Evolutionary conservation across 2,329 filamentous ascomycete species (phyloP), one percentile per base, ranked within the genome.

Genomic region (Coniella vitis): DNA sequence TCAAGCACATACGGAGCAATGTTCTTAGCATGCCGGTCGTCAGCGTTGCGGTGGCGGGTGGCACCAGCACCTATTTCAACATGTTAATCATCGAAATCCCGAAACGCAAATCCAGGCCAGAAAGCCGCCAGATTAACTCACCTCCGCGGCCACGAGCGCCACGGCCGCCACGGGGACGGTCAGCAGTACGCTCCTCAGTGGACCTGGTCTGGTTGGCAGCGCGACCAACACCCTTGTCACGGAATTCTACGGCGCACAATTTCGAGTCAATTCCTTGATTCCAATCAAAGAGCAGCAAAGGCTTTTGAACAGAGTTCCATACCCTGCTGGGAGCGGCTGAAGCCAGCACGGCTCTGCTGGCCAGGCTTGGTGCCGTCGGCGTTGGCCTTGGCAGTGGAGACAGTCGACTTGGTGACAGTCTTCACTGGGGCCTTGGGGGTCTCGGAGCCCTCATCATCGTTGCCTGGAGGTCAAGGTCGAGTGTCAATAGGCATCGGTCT

Each of bases 241-340:
- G 88, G 84, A 90, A 93, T 66, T 88, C 90, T 95, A 61, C 21
- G 25, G 50, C 22, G 25, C 32, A 47, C 48, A 48, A 37, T 31
- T 51, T 54, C 51, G 48, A 45, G 49, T 60, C 48, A 55, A 48
- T 43, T 39, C 34, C 20, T 44, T 36, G 39, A 31, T 32, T n/a
- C 42, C 22, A 44, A n/a, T n/a, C n/a, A 34, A 40, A 16, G 13
- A 25, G 31, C 16, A 21, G 32, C 8, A 19, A n/a, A 22, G 22
- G 9, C 19, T 13, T 14, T 22, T 2, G 32, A 22, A n/a, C 10
- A 34, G 41, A 16, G 13, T 22, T 14, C n/a, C 87, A 71, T 76
- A 96, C 91, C 90, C 76, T 83, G 86, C 69, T 96, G 91, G 72
- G 83, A 94, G 66, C 87, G 87, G 65, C 76, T 75, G 68, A 76